Conservation (phyloP, 257 asterid species). For the Lycium barbarum region DNA sequence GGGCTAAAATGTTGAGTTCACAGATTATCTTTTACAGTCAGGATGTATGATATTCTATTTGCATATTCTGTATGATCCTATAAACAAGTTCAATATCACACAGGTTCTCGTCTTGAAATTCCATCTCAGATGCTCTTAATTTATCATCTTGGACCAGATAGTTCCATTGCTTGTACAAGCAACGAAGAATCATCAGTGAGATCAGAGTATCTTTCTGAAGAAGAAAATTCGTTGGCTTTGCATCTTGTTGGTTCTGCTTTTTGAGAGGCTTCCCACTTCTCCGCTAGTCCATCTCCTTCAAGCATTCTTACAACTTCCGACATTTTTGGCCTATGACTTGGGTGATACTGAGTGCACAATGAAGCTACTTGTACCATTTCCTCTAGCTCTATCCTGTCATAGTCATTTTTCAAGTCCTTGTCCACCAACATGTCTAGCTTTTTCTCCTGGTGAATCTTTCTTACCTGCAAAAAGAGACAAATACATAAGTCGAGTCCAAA, state of each 20-base stretch:
- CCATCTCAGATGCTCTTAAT: not conserved
- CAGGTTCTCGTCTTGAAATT: slow-evolving; percentile 2
- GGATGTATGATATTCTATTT: not conserved
- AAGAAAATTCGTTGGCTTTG: slow-evolving; percentile 68
- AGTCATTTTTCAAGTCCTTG: slow-evolving; percentile 61
- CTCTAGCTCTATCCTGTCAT: slow-evolving; percentile 77
- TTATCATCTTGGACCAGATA: slow-evolving; percentile 84
- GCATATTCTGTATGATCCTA: not conserved
- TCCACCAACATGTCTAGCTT: slow-evolving; percentile 83
- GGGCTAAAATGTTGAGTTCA: not conserved
- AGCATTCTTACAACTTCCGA: slow-evolving; percentile 96
- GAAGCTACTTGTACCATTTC: slow-evolving; percentile 90
- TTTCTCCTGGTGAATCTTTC: slow-evolving; percentile 82
- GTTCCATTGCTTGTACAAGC: slow-evolving; percentile 94
- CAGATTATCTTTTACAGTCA: not conserved
- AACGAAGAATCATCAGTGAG: slow-evolving; percentile 84
- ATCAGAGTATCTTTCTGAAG: slow-evolving; percentile 87
- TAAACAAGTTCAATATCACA: slow-evolving; percentile 15
- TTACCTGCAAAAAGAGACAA: slow-evolving; percentile 55
- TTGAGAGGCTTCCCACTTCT: slow-evolving; percentile 94
- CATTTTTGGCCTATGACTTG: slow-evolving; percentile 86
- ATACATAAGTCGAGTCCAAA: not conserved
- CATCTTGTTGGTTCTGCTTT: slow-evolving; percentile 58
- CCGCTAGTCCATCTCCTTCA: slow-evolving; percentile 93
- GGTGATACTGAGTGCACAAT: slow-evolving; percentile 82